A percentile compares a stretch with the other conserved stretches of the same genome.
Evolutionary conservation across 2,329 filamentous ascomycete genomes (phyloP).

Genomic region (Cryphonectria naterciae): DNA sequence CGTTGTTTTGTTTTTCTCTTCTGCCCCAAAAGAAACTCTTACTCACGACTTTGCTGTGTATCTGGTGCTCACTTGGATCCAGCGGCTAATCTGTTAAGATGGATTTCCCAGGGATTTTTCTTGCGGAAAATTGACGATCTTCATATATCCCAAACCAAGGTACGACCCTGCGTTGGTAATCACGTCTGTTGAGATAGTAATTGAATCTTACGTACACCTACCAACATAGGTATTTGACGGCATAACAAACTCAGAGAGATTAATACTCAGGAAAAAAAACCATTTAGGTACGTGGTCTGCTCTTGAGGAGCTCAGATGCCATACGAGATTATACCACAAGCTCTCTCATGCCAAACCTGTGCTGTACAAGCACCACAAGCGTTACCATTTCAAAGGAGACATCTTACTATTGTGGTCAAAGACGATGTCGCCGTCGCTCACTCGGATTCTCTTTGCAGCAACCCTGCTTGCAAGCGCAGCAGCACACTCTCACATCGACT

Average conservation of each 20-base stretch:
- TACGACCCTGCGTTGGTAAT: neutral
- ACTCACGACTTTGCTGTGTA: neutral
- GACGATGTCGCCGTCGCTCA: neutral
- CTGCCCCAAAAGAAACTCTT: neutral
- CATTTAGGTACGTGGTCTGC: neutral
- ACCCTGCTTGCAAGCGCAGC: neutral
- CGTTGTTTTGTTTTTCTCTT: neutral
- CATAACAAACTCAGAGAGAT: neutral
- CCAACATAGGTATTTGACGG: neutral
- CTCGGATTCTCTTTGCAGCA: neutral
- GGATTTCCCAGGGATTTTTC: neutral
- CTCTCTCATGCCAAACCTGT: neutral
- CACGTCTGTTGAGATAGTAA: neutral
- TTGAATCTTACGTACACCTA: neutral
- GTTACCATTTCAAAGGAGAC: neutral
- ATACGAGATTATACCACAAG: neutral
- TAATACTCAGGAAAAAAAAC: neutral
- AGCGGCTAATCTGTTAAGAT: neutral
- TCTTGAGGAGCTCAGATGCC: neutral
- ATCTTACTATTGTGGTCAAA: neutral
- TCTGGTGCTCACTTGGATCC: neutral
- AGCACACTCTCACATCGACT: conserved; percentile 39
- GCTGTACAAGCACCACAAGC: neutral
- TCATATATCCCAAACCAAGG: neutral
- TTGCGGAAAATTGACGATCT: neutral